Conservation (phyloP, 2,329 filamentous ascomycete species). For the Ophiostoma quercus region DNA sequence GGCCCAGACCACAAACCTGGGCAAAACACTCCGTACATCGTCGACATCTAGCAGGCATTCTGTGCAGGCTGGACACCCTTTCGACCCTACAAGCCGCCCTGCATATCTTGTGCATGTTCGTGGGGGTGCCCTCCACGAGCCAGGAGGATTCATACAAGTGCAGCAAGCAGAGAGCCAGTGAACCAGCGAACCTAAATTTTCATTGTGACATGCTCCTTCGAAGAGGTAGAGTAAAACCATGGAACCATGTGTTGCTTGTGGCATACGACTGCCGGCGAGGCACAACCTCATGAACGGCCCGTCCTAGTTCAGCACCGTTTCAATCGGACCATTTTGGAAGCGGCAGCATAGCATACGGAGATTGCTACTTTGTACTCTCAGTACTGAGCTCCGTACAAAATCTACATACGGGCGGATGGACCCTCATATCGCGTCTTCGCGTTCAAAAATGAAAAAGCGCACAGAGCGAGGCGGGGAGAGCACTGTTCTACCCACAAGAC, state of each 20-base stretch:
- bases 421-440: conserved; percentile 12
- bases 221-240: neutral
- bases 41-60: neutral
- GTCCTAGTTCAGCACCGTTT: neutral
- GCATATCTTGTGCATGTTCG: neutral
- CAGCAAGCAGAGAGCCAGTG: neutral
- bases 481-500: neutral
- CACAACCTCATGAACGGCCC: neutral
- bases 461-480: conserved; percentile 1
- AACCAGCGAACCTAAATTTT: neutral
- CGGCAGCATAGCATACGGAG: neutral
- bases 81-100: neutral
- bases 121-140: neutral
- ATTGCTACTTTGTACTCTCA: neutral
- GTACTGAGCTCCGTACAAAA: too few relatives aligned
- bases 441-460: neutral
- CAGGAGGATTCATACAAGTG: neutral
- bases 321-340: neutral
- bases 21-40: neutral
- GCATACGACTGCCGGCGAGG: neutral
- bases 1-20: neutral
- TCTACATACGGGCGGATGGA: neutral
- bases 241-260: neutral
- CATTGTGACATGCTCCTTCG: neutral
- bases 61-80: neutral